Evolutionary conservation across 2,329 filamentous ascomycete species (phyloP), one percentile per base, ranked within the genome.

Genomic region (Pseudogymnoascus sp.): DNA sequence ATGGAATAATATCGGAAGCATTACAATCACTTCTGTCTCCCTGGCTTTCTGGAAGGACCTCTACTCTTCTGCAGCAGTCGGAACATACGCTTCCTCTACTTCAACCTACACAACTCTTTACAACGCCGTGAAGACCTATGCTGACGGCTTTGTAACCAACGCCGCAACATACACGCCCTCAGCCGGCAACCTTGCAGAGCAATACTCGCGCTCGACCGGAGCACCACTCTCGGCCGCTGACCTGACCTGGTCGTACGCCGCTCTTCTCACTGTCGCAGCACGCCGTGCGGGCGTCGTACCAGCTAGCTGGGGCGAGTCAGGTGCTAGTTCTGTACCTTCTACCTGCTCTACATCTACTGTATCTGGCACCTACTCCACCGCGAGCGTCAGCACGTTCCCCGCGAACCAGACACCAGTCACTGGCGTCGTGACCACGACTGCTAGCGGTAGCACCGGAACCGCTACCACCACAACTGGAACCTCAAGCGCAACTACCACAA

Each of bases 161-260:
- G 78, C 81, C 2, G 73, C 77, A 37, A 75, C 77, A 48, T 83
- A 83, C 69, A 83, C 83, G 0, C 79, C 80, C 2, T 68, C 79
- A 0, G 83, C 85, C 67, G 90, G 89, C 14, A 82, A 82, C 1
- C 73, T 91, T 13, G 78, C 85, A 1, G 89, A 92, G 77, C 88
- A 91, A 73, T 91, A 83, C 70, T 79, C 82, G 67, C 81, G 81
- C 68, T 74, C 76, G 64, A 76, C 73, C 48, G 86, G 82, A 28
- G 68, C 70, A 0, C 85, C 85, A 1, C 76, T 87, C 3, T 89
- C 86, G 1, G 89, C 88, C 1, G 76, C 78, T n/a, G 85, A 91
- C 67, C 77, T 90, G 31, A 90, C 88, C 3, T 90, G 88, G 88
- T 90, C 86, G 0, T 90, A 90, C 68, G 86, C 87, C 1, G 81